Evolutionary conservation across 73 alveolate genomes (phyloP).

Genomic region (Tetrahymena malaccensis): DNA sequence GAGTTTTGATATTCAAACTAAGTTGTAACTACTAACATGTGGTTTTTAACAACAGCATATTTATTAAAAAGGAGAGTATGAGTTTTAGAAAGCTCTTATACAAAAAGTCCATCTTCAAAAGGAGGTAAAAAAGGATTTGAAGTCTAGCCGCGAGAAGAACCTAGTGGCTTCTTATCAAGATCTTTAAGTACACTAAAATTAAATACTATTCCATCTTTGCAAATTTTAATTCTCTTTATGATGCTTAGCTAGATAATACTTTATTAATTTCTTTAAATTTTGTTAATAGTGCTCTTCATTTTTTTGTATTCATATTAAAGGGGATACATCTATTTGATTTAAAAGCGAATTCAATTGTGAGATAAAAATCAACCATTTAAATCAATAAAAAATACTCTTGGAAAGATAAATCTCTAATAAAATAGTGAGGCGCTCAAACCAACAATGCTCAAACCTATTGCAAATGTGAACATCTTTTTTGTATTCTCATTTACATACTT

Average conservation of each 20-base stretch:
- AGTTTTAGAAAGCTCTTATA: slow-evolving; percentile 33
- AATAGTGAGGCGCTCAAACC: not conserved
- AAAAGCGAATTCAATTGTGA: not conserved
- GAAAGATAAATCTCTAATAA: not conserved
- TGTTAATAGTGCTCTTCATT: not conserved
- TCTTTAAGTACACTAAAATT: not conserved
- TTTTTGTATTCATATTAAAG: not conserved
- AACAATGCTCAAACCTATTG: not conserved
- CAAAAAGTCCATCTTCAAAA: slow-evolving; percentile 39
- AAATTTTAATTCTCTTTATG: not conserved
- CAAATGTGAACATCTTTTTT: not conserved
- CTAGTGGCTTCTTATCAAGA: not conserved
- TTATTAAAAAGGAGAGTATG: slow-evolving; percentile 49
- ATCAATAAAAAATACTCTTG: not conserved
- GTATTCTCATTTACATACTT: not conserved
- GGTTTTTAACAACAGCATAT: slow-evolving; percentile 43
- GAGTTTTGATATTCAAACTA: slow-evolving; percentile 32
- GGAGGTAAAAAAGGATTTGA: slow-evolving; percentile 50
- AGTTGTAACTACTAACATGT: slow-evolving; percentile 44
- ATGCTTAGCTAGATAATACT: not conserved
- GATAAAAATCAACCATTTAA: not conserved
- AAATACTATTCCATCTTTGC: not conserved
- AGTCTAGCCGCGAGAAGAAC: not conserved
- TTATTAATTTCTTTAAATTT: not conserved
- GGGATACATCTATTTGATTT: not conserved